These are phyloP conservation scores for Phytopythium cucurbitacearum DNA, from an alignment of 352 stramenopile species.

Conservation along the genomic window DNA sequence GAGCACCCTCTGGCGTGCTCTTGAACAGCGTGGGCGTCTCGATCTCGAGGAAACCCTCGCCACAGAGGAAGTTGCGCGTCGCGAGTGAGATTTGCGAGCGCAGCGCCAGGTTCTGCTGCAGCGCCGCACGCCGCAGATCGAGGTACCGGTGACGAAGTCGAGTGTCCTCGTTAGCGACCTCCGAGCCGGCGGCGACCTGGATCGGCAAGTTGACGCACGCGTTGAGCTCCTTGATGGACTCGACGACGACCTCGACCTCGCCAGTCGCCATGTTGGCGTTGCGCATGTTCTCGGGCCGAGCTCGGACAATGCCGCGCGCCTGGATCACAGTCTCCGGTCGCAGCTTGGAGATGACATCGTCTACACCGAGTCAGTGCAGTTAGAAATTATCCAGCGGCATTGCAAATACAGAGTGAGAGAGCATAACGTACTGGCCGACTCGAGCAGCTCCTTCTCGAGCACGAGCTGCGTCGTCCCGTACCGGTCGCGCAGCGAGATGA, in stretches of 20 bases:
- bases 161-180: constrained; percentile 65
- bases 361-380: constrained; percentile 6
- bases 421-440: constrained; percentile 21
- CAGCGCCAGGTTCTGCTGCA: constrained; percentile 81
- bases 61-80: constrained; percentile 65
- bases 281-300: constrained; percentile 52
- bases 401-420: neutral
- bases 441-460: constrained; percentile 56
- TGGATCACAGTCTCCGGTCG: constrained; percentile 74
- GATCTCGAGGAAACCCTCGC: constrained; percentile 79
- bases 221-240: constrained; percentile 61
- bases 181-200: constrained; percentile 52
- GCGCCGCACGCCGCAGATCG: constrained; percentile 60
- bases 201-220: constrained; percentile 46
- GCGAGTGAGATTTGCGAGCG: constrained; percentile 68
- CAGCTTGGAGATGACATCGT: constrained; percentile 42
- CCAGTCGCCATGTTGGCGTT: constrained; percentile 74
- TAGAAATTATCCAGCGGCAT: neutral
- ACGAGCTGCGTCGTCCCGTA: constrained; percentile 80
- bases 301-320: constrained; percentile 52
- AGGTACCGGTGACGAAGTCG: constrained; percentile 76
- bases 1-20: constrained; percentile 79
- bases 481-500: constrained; percentile 78
- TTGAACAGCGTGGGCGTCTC: constrained; percentile 89
- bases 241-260: constrained; percentile 67